Base-by-base conservation (phyloP, 805 yeast species). In the Cyberlindnera misumaiensis region DNA sequence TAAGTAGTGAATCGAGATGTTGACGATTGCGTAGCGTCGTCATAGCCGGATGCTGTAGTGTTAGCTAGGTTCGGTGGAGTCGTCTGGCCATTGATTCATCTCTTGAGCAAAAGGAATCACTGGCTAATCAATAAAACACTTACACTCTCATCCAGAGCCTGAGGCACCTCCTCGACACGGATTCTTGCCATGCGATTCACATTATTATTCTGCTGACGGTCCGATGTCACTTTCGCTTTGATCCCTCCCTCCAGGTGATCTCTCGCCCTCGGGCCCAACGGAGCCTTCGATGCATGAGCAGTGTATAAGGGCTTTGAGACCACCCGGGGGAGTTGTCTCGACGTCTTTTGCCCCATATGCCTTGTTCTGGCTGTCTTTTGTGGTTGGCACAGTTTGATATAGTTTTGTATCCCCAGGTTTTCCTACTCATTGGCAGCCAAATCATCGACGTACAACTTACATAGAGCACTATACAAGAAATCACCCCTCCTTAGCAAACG, bases 121-220 rank as follows among this genome's bases (percentile, higher is more conserved):
- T 5, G 11, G 12, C 17, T 15, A 8, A 29, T 17, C 4, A 11
- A 13, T 10, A 14, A 30, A 24, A 10, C 14, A n/a, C 30, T n/a
- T 16, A 34, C 36, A 17, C 34, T 43, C 40, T 42, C 37, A 32
- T 49, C 53, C 12, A 49, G 36, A 17, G 40, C 34, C 28, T 45
- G 3, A 2, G 54, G 54, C 9, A 46, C 26, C 32, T 48, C 53
- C 13, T 43, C 46, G 5, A 42, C 43, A 16, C 36, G 34, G 12
- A 48, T 31, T 8, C 36, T 30, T 3, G 38, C 47, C 48, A 43
- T 55, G 56, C 38, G 34, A 7, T 29, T 32, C 5, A 40, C 46
- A 13, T 44, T 44, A 6, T 20, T 20, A 8, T 20, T 20, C 24
- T 20, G 24, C 24, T 20, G 24, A 8, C 24, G 8, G 24, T 20